Base-by-base conservation (phyloP, 768 basidiomycete genomes). In the Phaffia tasmanica region DNA sequence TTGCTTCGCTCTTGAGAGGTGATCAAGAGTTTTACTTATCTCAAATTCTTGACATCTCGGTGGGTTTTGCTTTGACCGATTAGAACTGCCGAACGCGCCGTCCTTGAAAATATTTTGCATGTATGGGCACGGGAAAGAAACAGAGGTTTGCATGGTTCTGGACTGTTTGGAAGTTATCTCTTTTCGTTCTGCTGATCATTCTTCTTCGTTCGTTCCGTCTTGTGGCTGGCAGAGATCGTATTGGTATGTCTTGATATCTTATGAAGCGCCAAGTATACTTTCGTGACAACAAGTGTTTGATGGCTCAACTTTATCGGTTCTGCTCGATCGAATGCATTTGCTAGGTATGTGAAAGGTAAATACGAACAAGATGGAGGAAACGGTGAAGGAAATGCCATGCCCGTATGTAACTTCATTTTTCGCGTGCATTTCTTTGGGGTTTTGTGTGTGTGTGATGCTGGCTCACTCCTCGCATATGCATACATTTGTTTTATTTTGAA, bases 121-220 rank as follows among this genome's bases (percentile, higher is more conserved):
- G 2, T 97, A 98, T 77, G 94, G 94, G 0, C 86, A 89, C 71
- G 94, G 94, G 23, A 97, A 97, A 74, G 88, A 92, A 72, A 99
- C 92, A 0, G 92, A 95, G 35, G 35, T 42, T 5, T 5, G 35
- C 11, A 11, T 42, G 35, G 11, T 4, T 82, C 88, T 84, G 49
- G 70, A 81, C 64, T 62, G 65, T 50, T 65, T 42, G 35, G 11
- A 11, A 42, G 35, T 11, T 59, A 56, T 68, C 64, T n/a, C 56
- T 59, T 57, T 35, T 60, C 35, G 69, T 30, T n/a, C 9, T 15
- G 14, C 35, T 9, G 0, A 64, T 50, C n/a, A 65, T 63, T 64
- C 46, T 21, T 30, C n/a, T 15, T 50, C 16, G 46, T 25, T 48
- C 70, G 54, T 27, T 64, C 60, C 53, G 35, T 23, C 71, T 89